Conservation (phyloP, 148 eudicot species). For the Mesembryanthemum crystallinum region DNA sequence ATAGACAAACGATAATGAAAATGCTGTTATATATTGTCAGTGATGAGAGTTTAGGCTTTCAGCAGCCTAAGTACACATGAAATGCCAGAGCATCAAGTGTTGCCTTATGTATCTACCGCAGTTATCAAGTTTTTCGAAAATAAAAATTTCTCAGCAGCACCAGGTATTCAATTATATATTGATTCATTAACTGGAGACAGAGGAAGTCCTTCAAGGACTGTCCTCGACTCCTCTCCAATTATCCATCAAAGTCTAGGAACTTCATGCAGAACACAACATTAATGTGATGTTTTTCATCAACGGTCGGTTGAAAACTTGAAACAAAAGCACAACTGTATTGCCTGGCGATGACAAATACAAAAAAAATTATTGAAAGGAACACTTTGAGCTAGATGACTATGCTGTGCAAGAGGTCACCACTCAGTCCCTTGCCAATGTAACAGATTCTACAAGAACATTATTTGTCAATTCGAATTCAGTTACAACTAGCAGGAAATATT, state of each 20-base stretch:
- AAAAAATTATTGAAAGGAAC: neutral
- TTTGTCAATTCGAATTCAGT: neutral
- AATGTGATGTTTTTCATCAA: neutral
- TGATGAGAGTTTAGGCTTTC: neutral
- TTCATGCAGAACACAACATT: neutral
- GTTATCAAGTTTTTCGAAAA: neutral
- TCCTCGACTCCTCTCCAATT: neutral
- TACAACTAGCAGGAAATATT: neutral
- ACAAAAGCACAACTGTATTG: too few relatives aligned
- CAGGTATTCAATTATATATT: neutral
- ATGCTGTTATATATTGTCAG: neutral
- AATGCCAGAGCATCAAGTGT: neutral
- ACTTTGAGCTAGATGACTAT: neutral
- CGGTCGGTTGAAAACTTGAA: too few relatives aligned
- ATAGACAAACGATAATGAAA: neutral
- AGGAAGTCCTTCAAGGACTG: slow-evolving; percentile 3
- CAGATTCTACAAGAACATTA: neutral
- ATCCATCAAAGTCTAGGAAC: neutral
- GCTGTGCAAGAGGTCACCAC: neutral
- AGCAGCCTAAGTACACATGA: neutral
- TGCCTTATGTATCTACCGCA: neutral
- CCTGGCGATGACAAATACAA: neutral
- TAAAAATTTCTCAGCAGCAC: neutral
- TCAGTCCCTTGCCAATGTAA: neutral
- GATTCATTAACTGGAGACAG: neutral